Evolutionary conservation across 345 rosid species (phyloP), one percentile per base, ranked within the genome.

Genomic region (Turnera subulata): DNA sequence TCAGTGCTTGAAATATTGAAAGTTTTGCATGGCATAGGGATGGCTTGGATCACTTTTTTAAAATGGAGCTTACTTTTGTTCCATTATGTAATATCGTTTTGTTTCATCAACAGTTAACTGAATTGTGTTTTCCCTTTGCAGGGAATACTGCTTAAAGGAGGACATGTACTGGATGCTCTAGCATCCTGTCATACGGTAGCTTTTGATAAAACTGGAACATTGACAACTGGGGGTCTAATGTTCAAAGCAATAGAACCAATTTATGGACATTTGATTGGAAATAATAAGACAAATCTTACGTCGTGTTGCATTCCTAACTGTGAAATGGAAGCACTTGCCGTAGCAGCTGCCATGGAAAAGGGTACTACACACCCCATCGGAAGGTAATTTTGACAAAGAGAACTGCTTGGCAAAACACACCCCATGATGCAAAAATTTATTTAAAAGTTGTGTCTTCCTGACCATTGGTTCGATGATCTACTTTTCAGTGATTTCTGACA

Each of bases 301-400:
- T 73, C 80, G 26, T 93, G 99, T 69, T 93, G 99, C 62, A 59
- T 63, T 62, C 97, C 99, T 46, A 82, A 55, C 64, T 93, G 99
- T 79, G 99, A 93, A 73, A 83, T 79, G 61, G 94, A 93, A 82
- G 99, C 99, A 63, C 96, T 93, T 55, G 99, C 97, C 21, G 96
- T 93, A 37, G 99, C 99, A 16, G 88, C 99, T 74, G 97, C 99
- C 6, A 89, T 93, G 99, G 97, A 93, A 73, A 93, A 86, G 84
- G 99, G 99, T 53, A 89, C 99, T 44, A 93, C 99, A 49, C 99
- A 93, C 72, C 99, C 99, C 59, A 93, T 93, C 67, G 99, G 99
- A 80, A 89, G 99, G 97, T 86, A 79, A 46, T 9, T 25, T 63
- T 59, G 8, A 29, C 8, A 8, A 29, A 29, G 35, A 29, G 35